phyloP scores from a whole-genome alignment of 371 early-diverging fungal species.

The Actinomucor elegans region DNA sequence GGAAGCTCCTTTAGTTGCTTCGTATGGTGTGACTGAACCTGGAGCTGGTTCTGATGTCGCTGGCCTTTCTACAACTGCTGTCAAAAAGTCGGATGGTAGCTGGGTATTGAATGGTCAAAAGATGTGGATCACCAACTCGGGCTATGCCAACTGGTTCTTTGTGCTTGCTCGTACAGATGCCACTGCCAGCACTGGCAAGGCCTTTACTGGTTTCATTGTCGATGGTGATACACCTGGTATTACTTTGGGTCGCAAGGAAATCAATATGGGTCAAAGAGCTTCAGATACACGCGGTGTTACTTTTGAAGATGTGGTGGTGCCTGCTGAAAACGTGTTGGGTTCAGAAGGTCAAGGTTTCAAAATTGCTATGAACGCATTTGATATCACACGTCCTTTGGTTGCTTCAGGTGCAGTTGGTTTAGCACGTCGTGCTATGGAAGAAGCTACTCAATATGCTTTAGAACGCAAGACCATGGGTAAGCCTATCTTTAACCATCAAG shows the following conservation, averaged over 20 bases:
- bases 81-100: constrained; percentile 60
- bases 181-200: constrained; percentile 78
- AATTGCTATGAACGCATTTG: constrained; percentile 97
- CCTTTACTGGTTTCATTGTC: constrained; percentile 96
- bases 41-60: constrained; percentile 81
- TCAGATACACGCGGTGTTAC: constrained; percentile 94
- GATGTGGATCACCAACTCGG: constrained; percentile 93
- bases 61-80: constrained; percentile 65
- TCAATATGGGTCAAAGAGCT: constrained; percentile 96
- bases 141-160: constrained; percentile 98
- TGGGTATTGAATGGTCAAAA: constrained; percentile 82
- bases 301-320: constrained; percentile 94
- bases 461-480: constrained; percentile 97
- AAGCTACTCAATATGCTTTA: constrained; percentile 85
- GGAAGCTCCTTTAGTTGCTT: constrained; percentile 89
- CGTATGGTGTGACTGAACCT: constrained; percentile 93
- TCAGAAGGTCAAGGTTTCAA: constrained; percentile 87
- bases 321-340: constrained; percentile 82
- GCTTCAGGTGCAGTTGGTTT: constrained; percentile 92
- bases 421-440: constrained; percentile 93
- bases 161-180: constrained; percentile 92
- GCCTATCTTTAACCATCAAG: constrained; percentile 89
- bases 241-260: constrained; percentile 90
- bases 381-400: constrained; percentile 92
- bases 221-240: constrained; percentile 92